A percentile compares a stretch with the other conserved stretches of the same genome.
phyloP scores from a whole-genome alignment of 179 eudicot genomes.

The Silene vulgaris region DNA sequence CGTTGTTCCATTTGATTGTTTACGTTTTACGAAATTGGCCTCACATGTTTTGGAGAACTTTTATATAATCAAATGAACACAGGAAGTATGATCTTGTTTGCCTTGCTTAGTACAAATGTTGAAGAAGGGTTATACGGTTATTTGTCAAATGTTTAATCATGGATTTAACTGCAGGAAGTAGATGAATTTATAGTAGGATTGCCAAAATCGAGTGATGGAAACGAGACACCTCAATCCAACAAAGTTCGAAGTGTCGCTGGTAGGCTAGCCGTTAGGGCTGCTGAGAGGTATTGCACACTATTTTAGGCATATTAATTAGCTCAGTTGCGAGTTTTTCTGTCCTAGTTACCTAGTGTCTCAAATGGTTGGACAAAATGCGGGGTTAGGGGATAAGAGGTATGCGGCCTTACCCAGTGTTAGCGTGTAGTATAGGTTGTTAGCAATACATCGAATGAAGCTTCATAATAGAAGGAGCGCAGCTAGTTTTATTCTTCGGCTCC shows the following conservation, averaged over 20 bases:
- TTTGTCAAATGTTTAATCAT: background rate
- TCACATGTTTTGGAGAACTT: background rate
- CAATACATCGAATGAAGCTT: no score
- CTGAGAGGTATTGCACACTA: conserved; percentile 49
- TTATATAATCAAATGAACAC: background rate
- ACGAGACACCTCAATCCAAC: conserved; percentile 77
- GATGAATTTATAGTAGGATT: conserved; percentile 88
- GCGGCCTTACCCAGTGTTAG: no score
- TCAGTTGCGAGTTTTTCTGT: background rate
- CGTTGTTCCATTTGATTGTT: no score
- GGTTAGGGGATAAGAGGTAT: no score
- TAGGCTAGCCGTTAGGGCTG: conserved; percentile 76
- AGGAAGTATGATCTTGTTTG: background rate
- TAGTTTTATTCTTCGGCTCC: no score
- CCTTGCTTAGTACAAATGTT: background rate
- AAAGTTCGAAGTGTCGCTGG: conserved; percentile 89
- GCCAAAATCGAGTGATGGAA: conserved; percentile 68
- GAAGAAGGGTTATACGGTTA: background rate
- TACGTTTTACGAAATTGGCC: background rate
- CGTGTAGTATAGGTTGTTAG: no score
- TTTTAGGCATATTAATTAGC: background rate
- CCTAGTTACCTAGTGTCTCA: no score
- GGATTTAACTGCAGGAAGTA: conserved; percentile 50
- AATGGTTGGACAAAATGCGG: no score
- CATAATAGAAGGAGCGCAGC: no score